phyloP scores from a whole-genome alignment of 2,329 filamentous ascomycete species.

The Penicillium sp. region DNA sequence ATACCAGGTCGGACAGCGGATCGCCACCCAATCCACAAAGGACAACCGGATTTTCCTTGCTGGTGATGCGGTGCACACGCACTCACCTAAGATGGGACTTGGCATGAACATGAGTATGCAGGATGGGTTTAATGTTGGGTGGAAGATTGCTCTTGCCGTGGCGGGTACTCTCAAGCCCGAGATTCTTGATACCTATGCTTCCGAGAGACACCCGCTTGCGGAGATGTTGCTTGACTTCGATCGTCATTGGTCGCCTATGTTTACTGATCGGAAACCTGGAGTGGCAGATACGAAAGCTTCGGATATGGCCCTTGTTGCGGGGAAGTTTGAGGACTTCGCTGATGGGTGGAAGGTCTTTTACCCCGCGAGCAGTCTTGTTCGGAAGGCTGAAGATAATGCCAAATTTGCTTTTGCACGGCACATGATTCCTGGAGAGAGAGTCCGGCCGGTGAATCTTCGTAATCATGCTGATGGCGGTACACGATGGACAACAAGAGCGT shows the following conservation, averaged over 20 bases:
- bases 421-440: slow-evolving; percentile 19
- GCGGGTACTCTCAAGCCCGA: slow-evolving; percentile 40
- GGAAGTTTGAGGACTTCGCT: slow-evolving; percentile 20
- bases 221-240: slow-evolving; percentile 67
- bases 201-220: slow-evolving; percentile 60
- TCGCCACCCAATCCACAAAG: slow-evolving; percentile 18
- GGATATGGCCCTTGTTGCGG: slow-evolving; percentile 18
- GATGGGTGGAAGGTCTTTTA: slow-evolving; percentile 17
- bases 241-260: slow-evolving; percentile 36
- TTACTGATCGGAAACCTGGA: slow-evolving; percentile 10
- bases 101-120: slow-evolving; percentile 48
- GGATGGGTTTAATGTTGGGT: slow-evolving; percentile 56
- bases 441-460: slow-evolving; percentile 22
- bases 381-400: background rate
- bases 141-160: slow-evolving; percentile 55
- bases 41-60: slow-evolving; percentile 21
- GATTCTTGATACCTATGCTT: slow-evolving; percentile 53
- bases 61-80: slow-evolving; percentile 27
- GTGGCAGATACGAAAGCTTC: slow-evolving; percentile 13
- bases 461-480: slow-evolving; percentile 19
- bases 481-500: slow-evolving; percentile 22
- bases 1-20: slow-evolving; percentile 26
- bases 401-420: background rate
- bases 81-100: slow-evolving; percentile 26
- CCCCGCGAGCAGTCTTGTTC: slow-evolving; percentile 7